Evolutionary conservation across 2,329 filamentous ascomycete species (phyloP).

Genomic region (Calonectria multiphialidica): DNA sequence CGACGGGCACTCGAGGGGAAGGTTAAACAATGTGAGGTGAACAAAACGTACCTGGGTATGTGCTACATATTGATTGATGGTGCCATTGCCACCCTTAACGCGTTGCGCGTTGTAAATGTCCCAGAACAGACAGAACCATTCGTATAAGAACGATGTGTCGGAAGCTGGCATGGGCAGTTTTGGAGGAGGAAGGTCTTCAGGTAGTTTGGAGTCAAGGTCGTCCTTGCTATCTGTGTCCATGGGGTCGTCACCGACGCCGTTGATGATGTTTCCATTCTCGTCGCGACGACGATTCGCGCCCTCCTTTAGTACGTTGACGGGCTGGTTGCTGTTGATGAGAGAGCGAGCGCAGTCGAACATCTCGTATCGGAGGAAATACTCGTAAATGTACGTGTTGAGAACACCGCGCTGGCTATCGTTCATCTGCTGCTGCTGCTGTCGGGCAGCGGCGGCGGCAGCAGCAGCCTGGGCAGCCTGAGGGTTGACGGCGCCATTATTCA

Average conservation of each 20-base stretch:
- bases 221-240: conserved; percentile 91
- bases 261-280: conserved; percentile 75
- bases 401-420: conserved; percentile 65
- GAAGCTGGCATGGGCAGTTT: conserved; percentile 73
- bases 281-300: conserved; percentile 77
- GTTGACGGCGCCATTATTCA: conserved; percentile 68
- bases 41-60: conserved; percentile 80
- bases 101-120: conserved; percentile 92
- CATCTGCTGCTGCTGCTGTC: conserved; percentile 56
- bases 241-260: conserved; percentile 78
- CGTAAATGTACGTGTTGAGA: conserved; percentile 91
- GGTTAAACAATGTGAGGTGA: conserved; percentile 35
- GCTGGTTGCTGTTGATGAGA: conserved; percentile 75
- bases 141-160: conserved; percentile 89
- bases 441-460: conserved; percentile 46
- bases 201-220: conserved; percentile 78
- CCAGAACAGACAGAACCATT: conserved; percentile 99
- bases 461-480: conserved; percentile 48
- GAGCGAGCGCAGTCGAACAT: conserved; percentile 87
- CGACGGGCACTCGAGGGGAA: conserved; percentile 21
- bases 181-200: conserved; percentile 83
- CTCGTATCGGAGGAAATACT: conserved; percentile 88
- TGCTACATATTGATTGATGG: conserved; percentile 80
- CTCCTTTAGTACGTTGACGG: conserved; percentile 75
- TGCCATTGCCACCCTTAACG: conserved; percentile 71